Base-by-base conservation (phyloP, 495 filamentous ascomycete species). In the Penicillium lagena region DNA sequence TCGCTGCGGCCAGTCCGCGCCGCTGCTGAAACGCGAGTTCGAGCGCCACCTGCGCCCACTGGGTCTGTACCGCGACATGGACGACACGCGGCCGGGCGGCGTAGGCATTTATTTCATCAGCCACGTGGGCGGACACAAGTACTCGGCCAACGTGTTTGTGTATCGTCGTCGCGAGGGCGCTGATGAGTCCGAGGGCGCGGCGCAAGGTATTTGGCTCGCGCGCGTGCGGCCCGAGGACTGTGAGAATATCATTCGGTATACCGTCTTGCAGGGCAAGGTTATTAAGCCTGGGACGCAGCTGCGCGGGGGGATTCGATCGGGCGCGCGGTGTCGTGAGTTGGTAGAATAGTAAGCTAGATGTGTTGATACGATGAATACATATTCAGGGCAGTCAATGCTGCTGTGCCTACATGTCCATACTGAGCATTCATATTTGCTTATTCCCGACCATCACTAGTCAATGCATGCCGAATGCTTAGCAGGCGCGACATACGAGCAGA, bases 101-200 rank as follows among this genome's bases (percentile, higher is more conserved):
- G 90, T 94, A 4, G 90, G 88, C 1, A 85, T 98, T 40, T 91
- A 96, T 55, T 98, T 97, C 59, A 89, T 97, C 53, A 90, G 81
- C 51, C 93, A 98, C 59, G 89, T 96, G 0, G 90, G 91, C 7
- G 90, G 90, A 1, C 90, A 96, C 59, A 91, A 93, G 68, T 96
- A 89, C 40, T 54, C 54, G 9, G 93, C 91, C 1, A 98, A 98
- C 54, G 76, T 96, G 53, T 83, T 98, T 64, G 70, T 98, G 0
- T 97, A 98, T 58, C 76, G 93, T 7, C 72, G 83, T 29, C 71
- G 71, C 22, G 22, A 22, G 12, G 75, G 83, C 42, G 60, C 81
- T 64, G 39, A 81, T 63, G 68, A 77, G 82, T 53, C 62, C 29
- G 74, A 79, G 22, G 77, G 82, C 17, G 90, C 86, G 1, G 79